Percentiles rank a stretch among this genome's conserved stretches.
Conservation (phyloP, 805 yeast species). For the Sungouiozyma intestinalis region DNA sequence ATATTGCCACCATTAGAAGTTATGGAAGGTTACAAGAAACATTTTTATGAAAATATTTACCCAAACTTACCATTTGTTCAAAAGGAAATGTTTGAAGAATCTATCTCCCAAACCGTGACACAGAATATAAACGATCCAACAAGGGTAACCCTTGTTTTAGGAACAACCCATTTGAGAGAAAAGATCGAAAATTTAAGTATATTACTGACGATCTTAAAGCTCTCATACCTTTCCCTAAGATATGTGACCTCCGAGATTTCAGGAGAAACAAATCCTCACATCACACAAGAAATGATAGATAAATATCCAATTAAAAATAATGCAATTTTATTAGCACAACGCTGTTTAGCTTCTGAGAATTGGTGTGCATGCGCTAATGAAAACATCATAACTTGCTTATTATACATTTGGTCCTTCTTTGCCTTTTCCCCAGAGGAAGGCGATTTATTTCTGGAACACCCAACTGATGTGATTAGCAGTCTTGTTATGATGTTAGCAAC, state of each 20-base stretch:
- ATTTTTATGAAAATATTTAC: slow-evolving; percentile 21
- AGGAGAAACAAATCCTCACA: slow-evolving; percentile 1
- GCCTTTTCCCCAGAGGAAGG: slow-evolving; percentile 29
- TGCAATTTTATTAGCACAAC: slow-evolving; percentile 19
- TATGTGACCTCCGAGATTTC: slow-evolving; percentile 4
- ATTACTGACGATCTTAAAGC: slow-evolving; percentile 19
- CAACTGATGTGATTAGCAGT: slow-evolving; percentile 27
- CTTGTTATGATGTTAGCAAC: slow-evolving; percentile 22
- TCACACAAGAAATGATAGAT: slow-evolving; percentile 12
- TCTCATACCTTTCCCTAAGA: slow-evolving; percentile 21
- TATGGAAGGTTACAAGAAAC: slow-evolving; percentile 17
- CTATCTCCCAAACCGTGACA: slow-evolving; percentile 15
- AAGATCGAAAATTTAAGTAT: slow-evolving; percentile 22
- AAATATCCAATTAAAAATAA: slow-evolving; percentile 22
- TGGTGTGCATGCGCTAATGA: slow-evolving; percentile 26
- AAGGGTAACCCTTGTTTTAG: slow-evolving; percentile 18
- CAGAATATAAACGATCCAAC: slow-evolving; percentile 12
- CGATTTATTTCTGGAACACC: slow-evolving; percentile 26
- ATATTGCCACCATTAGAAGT: slow-evolving; percentile 20
- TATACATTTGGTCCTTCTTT: slow-evolving; percentile 26
- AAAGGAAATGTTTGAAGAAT: slow-evolving; percentile 21
- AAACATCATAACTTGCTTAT: slow-evolving; percentile 21
- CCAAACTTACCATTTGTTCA: slow-evolving; percentile 24
- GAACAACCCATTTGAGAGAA: slow-evolving; percentile 18
- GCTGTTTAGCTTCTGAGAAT: slow-evolving; percentile 22